Conservation (phyloP, 768 basidiomycete species). For the Exsudoporus frostii region DNA sequence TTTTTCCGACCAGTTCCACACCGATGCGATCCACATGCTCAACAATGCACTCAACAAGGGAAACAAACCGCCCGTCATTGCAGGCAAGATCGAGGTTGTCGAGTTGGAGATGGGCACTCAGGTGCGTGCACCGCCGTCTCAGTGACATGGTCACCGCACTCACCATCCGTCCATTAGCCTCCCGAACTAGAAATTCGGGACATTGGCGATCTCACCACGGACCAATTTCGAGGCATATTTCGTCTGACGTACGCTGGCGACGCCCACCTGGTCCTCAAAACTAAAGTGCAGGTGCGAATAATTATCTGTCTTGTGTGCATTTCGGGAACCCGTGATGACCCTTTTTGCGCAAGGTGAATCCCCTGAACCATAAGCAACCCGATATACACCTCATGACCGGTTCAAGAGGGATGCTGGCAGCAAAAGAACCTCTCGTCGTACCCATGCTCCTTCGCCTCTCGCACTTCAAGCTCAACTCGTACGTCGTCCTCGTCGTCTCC, state of each 20-base stretch:
- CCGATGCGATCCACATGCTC: conserved; percentile 95
- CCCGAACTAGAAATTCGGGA: conserved; percentile 97
- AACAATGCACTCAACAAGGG: conserved; percentile 97
- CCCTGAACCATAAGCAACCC: conserved; percentile 87
- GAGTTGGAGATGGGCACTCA: conserved; percentile 99
- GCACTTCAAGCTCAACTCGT: conserved; percentile 90
- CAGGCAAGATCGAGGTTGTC: conserved; percentile 95
- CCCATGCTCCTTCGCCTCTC: conserved; percentile 98
- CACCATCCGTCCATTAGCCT: conserved; percentile 51
- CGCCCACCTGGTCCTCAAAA: conserved; percentile 80
- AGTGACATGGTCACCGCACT: not conserved
- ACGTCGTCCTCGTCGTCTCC: conserved; percentile 96
- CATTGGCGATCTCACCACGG: conserved; percentile 92
- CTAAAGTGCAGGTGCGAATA: conserved; percentile 81
- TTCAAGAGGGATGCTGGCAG: conserved; percentile 86
- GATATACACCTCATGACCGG: conserved; percentile 85
- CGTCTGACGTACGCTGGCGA: conserved; percentile 93
- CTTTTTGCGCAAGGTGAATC: conserved; percentile 69
- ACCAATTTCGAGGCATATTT: conserved; percentile 97
- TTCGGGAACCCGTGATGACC: conserved; percentile 6
- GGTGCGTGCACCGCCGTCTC: conserved; percentile 42
- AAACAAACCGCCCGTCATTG: conserved; percentile 95
- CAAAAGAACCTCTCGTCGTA: conserved; percentile 92
- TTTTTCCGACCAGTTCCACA: conserved; percentile 95
- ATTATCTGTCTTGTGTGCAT: not conserved